Conservation (phyloP, 2,329 filamentous ascomycete genomes). For the Myriosclerotinia scirpicola region DNA sequence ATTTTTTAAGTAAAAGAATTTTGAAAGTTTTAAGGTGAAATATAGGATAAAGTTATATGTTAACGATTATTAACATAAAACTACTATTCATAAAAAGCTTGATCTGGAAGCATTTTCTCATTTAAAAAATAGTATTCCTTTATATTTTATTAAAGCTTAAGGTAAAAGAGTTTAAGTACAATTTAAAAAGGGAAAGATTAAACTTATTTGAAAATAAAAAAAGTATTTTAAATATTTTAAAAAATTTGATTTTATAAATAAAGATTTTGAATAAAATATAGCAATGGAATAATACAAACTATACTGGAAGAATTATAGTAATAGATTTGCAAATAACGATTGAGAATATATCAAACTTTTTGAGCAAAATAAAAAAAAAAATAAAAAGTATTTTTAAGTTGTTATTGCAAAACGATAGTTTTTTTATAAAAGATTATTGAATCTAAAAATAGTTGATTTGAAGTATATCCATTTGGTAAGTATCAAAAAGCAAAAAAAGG, state of each 20-base stretch:
- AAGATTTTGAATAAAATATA: not conserved
- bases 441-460: not conserved
- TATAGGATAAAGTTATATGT: not conserved
- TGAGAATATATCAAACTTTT: not conserved
- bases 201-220: not conserved
- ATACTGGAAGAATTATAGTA: not conserved
- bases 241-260: not conserved
- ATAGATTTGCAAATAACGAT: not conserved
- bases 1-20: not conserved
- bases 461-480: not conserved
- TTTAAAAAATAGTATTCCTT: not conserved
- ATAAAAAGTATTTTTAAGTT: not conserved
- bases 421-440: not conserved
- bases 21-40: not conserved
- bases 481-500: not conserved
- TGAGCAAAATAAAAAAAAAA: not conserved
- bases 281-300: not conserved
- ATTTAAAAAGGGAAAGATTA: no score
- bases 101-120: not conserved
- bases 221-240: not conserved
- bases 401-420: not conserved
- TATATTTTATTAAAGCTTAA: not conserved
- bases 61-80: not conserved
- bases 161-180: no score
- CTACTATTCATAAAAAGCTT: not conserved